A percentile compares a stretch with the other conserved stretches of the same genome.
These are phyloP conservation scores for Calocybe gangraenosa DNA, from an alignment of 768 basidiomycete species.

Conservation along the genomic window DNA sequence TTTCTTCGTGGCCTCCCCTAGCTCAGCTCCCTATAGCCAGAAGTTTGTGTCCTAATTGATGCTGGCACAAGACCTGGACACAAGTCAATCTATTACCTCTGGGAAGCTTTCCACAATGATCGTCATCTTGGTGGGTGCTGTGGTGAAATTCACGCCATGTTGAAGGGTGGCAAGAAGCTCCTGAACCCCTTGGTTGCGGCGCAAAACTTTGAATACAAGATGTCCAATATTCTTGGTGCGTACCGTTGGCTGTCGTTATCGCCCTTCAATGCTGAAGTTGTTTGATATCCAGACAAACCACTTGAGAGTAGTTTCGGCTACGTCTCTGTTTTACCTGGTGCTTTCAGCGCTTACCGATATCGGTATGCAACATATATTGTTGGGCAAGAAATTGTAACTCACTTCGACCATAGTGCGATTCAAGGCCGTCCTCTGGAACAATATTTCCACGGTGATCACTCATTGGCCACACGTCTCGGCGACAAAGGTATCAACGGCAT, in stretches of 20 bases:
- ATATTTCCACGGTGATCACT: constrained; percentile 86
- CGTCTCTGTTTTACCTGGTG: constrained; percentile 92
- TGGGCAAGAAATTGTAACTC: not conserved
- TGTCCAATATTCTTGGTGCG: constrained; percentile 91
- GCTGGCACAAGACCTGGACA: constrained; percentile 96
- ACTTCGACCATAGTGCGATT: constrained; percentile 58
- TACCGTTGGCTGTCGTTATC: not conserved
- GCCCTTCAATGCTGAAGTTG: not conserved
- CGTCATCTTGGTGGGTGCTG: constrained; percentile 80
- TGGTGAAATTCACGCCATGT: constrained; percentile 95
- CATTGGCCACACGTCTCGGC: constrained; percentile 86
- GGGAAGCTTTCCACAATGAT: constrained; percentile 88
- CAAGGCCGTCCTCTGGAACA: constrained; percentile 83
- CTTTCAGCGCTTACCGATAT: constrained; percentile 92
- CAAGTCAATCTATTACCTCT: constrained; percentile 92
- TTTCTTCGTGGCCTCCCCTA: not conserved
- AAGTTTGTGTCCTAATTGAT: constrained; percentile 89
- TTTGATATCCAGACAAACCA: constrained; percentile 74
- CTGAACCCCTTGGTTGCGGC: constrained; percentile 91
- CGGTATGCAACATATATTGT: constrained; percentile 5
- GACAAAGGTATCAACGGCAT: constrained; percentile 93
- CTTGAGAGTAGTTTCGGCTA: constrained; percentile 95
- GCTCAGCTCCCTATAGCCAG: constrained; percentile 52
- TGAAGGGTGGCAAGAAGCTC: constrained; percentile 89
- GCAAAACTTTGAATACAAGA: constrained; percentile 97